phyloP scores from a whole-genome alignment of 495 filamentous ascomycete species.

The Tuber indicum region DNA sequence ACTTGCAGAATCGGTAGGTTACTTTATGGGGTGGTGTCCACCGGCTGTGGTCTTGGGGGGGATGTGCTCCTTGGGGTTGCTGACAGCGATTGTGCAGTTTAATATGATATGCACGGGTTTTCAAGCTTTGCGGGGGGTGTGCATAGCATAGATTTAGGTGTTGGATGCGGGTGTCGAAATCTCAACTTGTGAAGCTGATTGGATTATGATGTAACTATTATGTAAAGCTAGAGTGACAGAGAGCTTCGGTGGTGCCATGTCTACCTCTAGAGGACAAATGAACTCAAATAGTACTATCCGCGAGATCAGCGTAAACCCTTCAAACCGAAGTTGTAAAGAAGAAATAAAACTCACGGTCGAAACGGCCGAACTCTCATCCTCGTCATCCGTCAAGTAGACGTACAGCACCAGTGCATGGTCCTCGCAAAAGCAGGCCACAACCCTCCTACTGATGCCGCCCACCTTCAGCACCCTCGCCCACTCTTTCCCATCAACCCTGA shows the following conservation, averaged over 20 bases:
- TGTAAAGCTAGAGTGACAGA: not conserved
- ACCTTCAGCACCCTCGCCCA: slow-evolving; percentile 87
- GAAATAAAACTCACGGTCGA: slow-evolving; percentile 58
- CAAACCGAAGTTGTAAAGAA: not conserved
- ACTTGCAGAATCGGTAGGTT: not conserved
- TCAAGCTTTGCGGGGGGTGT: too few relatives aligned
- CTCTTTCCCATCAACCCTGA: slow-evolving; percentile 83
- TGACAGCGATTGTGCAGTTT: not conserved
- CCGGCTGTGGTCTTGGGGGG: not conserved
- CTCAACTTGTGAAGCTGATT: not conserved
- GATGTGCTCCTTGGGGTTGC: too few relatives aligned
- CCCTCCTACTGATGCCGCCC: slow-evolving; percentile 76
- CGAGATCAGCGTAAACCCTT: slow-evolving; percentile 4
- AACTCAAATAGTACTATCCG: slow-evolving; percentile 60
- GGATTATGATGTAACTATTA: not conserved
- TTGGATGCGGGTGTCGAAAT: not conserved
- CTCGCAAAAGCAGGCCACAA: slow-evolving; percentile 74
- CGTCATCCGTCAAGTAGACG: slow-evolving; percentile 72
- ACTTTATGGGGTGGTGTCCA: not conserved
- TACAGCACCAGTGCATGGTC: slow-evolving; percentile 88
- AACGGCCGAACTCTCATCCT: slow-evolving; percentile 60
- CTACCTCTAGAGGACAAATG: slow-evolving; percentile 29
- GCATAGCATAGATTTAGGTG: not conserved
- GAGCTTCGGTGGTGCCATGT: not conserved
- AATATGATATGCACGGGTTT: too few relatives aligned